Base-by-base conservation (phyloP, 495 filamentous ascomycete genomes). In the Parathielavia hyrcaniae region DNA sequence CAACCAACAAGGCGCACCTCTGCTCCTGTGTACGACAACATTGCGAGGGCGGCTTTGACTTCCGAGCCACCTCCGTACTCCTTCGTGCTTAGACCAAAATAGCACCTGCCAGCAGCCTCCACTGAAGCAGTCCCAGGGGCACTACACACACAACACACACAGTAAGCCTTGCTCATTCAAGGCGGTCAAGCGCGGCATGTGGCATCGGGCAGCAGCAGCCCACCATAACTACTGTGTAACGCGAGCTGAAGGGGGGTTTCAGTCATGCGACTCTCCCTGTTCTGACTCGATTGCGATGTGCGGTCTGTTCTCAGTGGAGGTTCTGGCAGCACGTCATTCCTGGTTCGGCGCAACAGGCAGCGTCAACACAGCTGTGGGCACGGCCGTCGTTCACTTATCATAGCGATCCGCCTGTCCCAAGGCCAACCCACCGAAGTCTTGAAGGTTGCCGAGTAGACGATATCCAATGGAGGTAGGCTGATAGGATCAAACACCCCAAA, bases 181-280 rank as follows among this genome's bases (percentile, higher is more conserved):
- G 46, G 22, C 16, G 30, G 46, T 49, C 46, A 49, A 1, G 16
- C 26, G 32, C 19, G 8, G 16, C 17, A 32, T 30, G 26, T 30
- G 26, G 26, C 26, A 36, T 38, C 48, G 48, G 48, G 48, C 48
- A 50, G 48, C 48, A 50, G 32, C 32, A 36, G 32, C 47, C 11
- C 16, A 55, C 19, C 44, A 56, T 36, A 20, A n/a, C n/a, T n/a
- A n/a, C n/a, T n/a, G n/a, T n/a, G n/a, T n/a, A n/a, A 50, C 14
- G 59, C 59, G 61, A 58, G 26, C 55, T 60, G 32, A 44, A 50
- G 20, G 43, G 44, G 48, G 32, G 61, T 64, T 64, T 64, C 62
- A 64, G 62, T 61, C 44, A 67, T 67, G 64, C 64, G 56, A 34
- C 53, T 56, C 38, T 55, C 54, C 39, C 53, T 46, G 26, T 16